Base-by-base conservation (phyloP, 331 rosid genomes). In the Acacia concinna region DNA sequence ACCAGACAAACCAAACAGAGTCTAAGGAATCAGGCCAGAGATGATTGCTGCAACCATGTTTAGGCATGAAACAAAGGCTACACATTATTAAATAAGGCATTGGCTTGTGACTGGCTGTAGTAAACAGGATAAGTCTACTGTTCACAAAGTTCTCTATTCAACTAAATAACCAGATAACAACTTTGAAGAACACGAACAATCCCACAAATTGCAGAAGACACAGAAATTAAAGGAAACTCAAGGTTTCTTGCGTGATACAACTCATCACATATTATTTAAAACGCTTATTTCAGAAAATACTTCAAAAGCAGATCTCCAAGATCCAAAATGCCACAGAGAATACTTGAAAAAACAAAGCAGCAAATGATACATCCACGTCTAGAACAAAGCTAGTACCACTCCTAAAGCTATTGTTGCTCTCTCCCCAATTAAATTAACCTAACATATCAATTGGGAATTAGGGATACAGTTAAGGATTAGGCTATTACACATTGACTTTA, bases 221-320 rank as follows among this genome's bases (percentile, higher is more conserved):
- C 21, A 23, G 18, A 13, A 18, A 65, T 79, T 78, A 73, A 20
- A 82, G 68, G 68, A 37, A 72, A 14, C 25, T 8, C 34, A 35
- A 23, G 51, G 63, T 65, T 46, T 32, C 38, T 8, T 25, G 9
- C 2, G 73, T 2, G 28, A 64, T 63, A 3, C 41, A 52, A 80
- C 63, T 47, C 27, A 62, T 83, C 74, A 76, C 62, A 52, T 47
- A 15, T 77, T 18, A 71, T 63, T 76, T 23, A 65, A 41, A 3
- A 41, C 38, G 18, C 84, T 54, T 43, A 64, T 71, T 70, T 71
- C 72, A 17, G 35, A 64, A 34, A 71, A 54, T 44, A 52, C 51
- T 43, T 47, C 63, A 34, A 25, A 68, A 67, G 28, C 66, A 68
- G 37, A 47, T 62, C 11, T 51, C 38, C 21, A 52, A 38, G 31